A percentile compares a stretch with the other conserved stretches of the same genome.
Evolutionary conservation across 2,329 filamentous ascomycete genomes (phyloP).

Genomic region (Neopestalotiopsis sp.): DNA sequence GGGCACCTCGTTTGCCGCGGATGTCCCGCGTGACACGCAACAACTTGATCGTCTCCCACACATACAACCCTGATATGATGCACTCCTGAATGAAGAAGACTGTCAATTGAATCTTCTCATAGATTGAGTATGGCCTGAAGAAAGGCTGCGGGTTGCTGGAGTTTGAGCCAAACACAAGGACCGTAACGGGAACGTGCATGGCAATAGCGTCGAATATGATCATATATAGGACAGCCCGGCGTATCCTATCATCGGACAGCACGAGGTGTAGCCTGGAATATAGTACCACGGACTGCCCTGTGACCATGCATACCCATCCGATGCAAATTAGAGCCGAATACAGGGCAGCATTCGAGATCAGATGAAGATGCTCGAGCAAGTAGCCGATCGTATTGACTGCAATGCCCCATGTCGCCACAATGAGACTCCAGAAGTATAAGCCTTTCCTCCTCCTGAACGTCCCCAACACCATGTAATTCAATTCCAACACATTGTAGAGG

Average conservation of each 20-base stretch:
- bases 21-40: conserved; percentile 13
- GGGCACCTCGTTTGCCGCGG: conserved; percentile 19
- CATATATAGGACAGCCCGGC: conserved; percentile 28
- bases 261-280: conserved; percentile 38
- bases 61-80: conserved; percentile 34
- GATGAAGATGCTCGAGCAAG: conserved; percentile 35
- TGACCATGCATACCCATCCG: conserved; percentile 37
- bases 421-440: conserved; percentile 38
- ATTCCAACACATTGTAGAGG: conserved; percentile 38
- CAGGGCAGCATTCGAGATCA: conserved; percentile 29
- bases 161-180: conserved; percentile 21
- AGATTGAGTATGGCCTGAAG: conserved; percentile 28
- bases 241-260: conserved; percentile 26
- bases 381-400: conserved; percentile 36
- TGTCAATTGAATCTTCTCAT: conserved; percentile 37
- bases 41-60: conserved; percentile 29
- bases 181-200: conserved; percentile 5
- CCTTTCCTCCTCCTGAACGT: conserved; percentile 36
- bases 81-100: conserved; percentile 39
- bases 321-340: conserved; percentile 36
- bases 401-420: conserved; percentile 35
- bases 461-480: conserved; percentile 35
- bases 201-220: conserved; percentile 32
- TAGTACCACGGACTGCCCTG: conserved; percentile 36
- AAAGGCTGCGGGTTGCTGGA: conserved; percentile 28